phyloP scores from a whole-genome alignment of 2,329 filamentous ascomycete genomes.

The Metarhizium guizhouense region DNA sequence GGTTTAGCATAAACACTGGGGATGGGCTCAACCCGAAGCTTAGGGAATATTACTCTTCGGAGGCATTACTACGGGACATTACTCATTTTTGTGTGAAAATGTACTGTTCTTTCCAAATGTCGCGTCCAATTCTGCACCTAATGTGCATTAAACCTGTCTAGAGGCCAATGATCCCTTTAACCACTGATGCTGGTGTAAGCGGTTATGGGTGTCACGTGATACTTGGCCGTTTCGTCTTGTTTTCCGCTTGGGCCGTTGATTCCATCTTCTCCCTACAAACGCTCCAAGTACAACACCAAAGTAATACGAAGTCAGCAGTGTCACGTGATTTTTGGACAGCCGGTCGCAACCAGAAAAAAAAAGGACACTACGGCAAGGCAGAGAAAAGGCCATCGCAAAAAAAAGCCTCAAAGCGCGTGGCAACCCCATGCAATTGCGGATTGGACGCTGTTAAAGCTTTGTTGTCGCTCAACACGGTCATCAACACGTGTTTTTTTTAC shows the following conservation, averaged over 20 bases:
- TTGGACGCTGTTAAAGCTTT: slow-evolving; percentile 15
- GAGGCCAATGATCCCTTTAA: too few species aligned
- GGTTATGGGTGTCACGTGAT: too few species aligned
- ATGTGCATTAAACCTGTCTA: too few species aligned
- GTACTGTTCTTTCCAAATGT: not conserved
- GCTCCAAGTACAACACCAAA: not conserved
- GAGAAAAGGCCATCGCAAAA: slow-evolving; percentile 12
- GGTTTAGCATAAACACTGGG: slow-evolving; percentile 1
- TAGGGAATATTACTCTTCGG: not conserved
- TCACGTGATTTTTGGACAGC: slow-evolving; percentile 24
- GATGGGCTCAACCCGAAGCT: not conserved
- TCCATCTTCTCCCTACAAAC: slow-evolving; percentile 1
- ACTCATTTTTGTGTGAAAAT: not conserved
- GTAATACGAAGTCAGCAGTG: not conserved
- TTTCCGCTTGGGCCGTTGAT: not conserved
- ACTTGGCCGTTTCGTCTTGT: too few species aligned
- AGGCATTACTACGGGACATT: not conserved
- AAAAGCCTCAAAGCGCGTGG: slow-evolving; percentile 13
- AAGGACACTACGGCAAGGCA: slow-evolving; percentile 12
- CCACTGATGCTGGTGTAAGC: too few species aligned
- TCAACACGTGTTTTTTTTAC: slow-evolving; percentile 20
- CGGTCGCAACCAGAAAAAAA: slow-evolving; percentile 17
- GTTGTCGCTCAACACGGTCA: slow-evolving; percentile 20
- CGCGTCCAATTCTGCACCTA: not conserved
- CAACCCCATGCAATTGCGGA: slow-evolving; percentile 20